Conservation (phyloP, 164 flowering plant genomes). For the Liquidambar formosana region DNA sequence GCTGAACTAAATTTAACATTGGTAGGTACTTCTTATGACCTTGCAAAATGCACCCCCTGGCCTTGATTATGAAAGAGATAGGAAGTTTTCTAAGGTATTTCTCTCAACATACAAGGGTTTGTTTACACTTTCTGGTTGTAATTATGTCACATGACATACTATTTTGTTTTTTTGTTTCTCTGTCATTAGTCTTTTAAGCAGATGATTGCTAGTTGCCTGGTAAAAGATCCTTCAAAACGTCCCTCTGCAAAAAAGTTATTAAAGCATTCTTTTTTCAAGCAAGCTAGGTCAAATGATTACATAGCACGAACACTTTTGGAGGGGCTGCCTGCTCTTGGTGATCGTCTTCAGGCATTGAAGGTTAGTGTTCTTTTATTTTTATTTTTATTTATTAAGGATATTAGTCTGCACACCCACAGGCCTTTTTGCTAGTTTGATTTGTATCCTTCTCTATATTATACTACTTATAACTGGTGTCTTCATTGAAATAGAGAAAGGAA, state of each 20-base stretch:
- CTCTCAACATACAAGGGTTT: neutral
- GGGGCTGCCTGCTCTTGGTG: conserved; percentile 88
- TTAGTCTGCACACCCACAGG: neutral
- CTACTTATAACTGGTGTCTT: conserved; percentile 11
- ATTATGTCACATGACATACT: neutral
- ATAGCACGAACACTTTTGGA: conserved; percentile 74
- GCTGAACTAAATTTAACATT: conserved; percentile 13
- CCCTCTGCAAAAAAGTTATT: conserved; percentile 84
- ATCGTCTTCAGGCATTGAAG: conserved; percentile 76
- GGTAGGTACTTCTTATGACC: conserved; percentile 93
- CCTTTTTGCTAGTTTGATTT: neutral
- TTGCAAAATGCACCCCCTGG: conserved; percentile 97
- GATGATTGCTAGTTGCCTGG: conserved; percentile 97
- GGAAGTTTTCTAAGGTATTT: conserved; percentile 86
- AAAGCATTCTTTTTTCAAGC: conserved; percentile 87
- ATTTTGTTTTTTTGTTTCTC: conserved; percentile 8
- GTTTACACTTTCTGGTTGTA: neutral
- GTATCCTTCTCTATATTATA: neutral
- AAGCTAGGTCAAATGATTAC: conserved; percentile 86
- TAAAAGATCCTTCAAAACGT: conserved; percentile 88
- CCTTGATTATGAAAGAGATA: conserved; percentile 83
- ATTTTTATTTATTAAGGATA: neutral
- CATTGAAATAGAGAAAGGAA: conserved; percentile 63
- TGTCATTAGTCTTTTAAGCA: conserved; percentile 81
- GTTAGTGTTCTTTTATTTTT: conserved; percentile 35